phyloP scores from a whole-genome alignment of 2,329 filamentous ascomycete species.

The Fusarium penzigii region DNA sequence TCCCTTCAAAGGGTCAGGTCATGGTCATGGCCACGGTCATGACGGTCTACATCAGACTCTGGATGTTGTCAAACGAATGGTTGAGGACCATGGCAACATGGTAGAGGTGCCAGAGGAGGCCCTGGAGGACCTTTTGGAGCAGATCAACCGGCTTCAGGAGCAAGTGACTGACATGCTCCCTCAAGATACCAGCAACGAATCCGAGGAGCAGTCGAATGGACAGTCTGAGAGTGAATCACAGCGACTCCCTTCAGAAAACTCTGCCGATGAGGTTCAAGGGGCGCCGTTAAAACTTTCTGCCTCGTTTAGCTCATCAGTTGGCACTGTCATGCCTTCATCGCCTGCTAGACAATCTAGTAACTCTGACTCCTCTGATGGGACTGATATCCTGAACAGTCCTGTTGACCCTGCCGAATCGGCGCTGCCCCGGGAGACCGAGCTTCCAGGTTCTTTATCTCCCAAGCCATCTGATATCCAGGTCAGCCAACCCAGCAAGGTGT shows the following conservation, averaged over 20 bases:
- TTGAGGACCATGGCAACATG: conserved; percentile 26
- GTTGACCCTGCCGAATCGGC: not conserved
- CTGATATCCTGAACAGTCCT: not conserved
- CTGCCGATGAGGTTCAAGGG: conserved; percentile 1
- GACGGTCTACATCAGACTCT: conserved; percentile 16
- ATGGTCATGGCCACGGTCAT: conserved; percentile 8
- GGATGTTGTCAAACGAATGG: conserved; percentile 21
- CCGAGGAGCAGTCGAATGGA: conserved; percentile 4
- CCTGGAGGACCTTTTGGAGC: conserved; percentile 29
- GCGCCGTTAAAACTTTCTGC: not conserved
- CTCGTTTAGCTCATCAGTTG: not conserved
- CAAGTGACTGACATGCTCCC: conserved; percentile 31
- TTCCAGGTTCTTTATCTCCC: not conserved
- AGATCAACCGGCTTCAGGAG: conserved; percentile 29
- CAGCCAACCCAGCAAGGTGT: not conserved
- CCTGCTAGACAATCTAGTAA: not conserved
- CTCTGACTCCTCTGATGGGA: not conserved
- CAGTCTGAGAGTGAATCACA: conserved; percentile 14
- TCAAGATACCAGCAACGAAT: conserved; percentile 7
- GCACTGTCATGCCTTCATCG: not conserved
- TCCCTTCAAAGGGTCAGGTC: conserved; percentile 11
- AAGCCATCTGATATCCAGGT: not conserved
- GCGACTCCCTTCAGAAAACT: conserved; percentile 7
- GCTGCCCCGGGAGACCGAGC: not conserved
- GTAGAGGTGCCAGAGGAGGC: conserved; percentile 28